Base-by-base conservation (phyloP, 2,329 filamentous ascomycete species). In the Phialemoniopsis sp. region DNA sequence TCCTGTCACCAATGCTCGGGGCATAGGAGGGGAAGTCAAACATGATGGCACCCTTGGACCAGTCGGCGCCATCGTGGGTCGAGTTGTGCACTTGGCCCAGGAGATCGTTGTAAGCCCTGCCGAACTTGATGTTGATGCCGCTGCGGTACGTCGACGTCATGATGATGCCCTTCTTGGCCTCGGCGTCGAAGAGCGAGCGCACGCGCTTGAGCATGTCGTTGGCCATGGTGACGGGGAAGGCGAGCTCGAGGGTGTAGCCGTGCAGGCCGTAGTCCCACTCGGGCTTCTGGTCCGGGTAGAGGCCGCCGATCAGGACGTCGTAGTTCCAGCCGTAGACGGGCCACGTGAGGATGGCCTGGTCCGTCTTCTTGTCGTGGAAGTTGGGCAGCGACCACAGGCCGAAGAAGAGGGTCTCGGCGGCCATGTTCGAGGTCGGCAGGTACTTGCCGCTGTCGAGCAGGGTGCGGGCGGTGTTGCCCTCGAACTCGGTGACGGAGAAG, bases 321-420 rank as follows among this genome's bases (percentile, higher is more conserved):
- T 75, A 72, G 56, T 73, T 72, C 62, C 66, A 73, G 10, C 71
- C 71, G 45, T 72, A 72, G 18, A 74, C 70, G 13, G 71, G 71
- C 68, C 69, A 74, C 4, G 58, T 45, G 0, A 48, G 49, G 40
- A 74, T 64, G n/a, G 56, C 45, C 38, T 58, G 39, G 52, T 70
- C 59, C 21, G 66, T 73, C 13, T 56, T 60, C 59, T 73, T 75
- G 41, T 74, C 70, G 42, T 59, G 69, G 56, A 75, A 75, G 56
- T 75, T 74, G 40, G 70, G 71, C 37, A 60, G 57, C n/a, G 62
- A 60, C 71, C 70, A 75, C 6, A 66, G 52, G 4, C 54, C 54
- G 47, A 74, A 75, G 48, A 73, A 71, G 42, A 69, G 70, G 17
- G 63, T 65, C 49, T 74, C 71, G 29, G 66, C 64, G 10, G 70